These are phyloP conservation scores for Ambrosia artemisiifolia DNA, from an alignment of 129 eudicot species.

Conservation along the genomic window DNA sequence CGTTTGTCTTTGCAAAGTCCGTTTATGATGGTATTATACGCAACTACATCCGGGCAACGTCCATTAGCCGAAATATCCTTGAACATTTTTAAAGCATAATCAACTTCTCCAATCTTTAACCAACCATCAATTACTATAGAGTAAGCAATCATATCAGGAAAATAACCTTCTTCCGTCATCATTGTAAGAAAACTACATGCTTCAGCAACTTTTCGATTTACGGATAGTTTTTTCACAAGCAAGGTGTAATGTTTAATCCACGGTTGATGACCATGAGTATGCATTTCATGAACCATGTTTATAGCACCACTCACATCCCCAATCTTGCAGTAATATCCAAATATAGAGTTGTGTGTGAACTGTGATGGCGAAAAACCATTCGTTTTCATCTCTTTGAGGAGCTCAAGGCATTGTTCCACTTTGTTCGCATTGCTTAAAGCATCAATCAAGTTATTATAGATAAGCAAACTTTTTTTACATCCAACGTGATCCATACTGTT, in stretches of 20 bases:
- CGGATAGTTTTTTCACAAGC: constrained; percentile 63
- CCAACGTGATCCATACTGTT: constrained; percentile 50
- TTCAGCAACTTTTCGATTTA: constrained; percentile 44
- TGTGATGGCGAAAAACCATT: constrained; percentile 57
- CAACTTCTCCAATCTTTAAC: constrained; percentile 57
- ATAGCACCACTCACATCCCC: constrained; percentile 61
- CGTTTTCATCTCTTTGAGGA: constrained; percentile 64
- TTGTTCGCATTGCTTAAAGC: constrained; percentile 56
- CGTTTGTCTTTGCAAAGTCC: constrained; percentile 74
- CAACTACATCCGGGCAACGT: constrained; percentile 64
- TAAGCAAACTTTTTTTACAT: constrained; percentile 45
- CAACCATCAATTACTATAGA: constrained; percentile 75
- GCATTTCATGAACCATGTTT: constrained; percentile 59
- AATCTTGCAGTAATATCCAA: constrained; percentile 64
- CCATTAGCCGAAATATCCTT: constrained; percentile 54
- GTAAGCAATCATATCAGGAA: constrained; percentile 65
- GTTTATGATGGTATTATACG: constrained; percentile 64
- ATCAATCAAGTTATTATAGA: constrained; percentile 65
- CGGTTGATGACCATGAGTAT: constrained; percentile 66
- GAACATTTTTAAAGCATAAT: constrained; percentile 59
- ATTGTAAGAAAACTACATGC: constrained; percentile 53
- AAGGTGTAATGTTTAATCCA: constrained; percentile 84
- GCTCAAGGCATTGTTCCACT: constrained; percentile 57
- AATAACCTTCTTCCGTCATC: constrained; percentile 64
- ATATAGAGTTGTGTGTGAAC: constrained; percentile 78